Evolutionary conservation across 2,329 filamentous ascomycete genomes (phyloP), one percentile per base, ranked within the genome.

Genomic region (Chaetomiaceae sp.): DNA sequence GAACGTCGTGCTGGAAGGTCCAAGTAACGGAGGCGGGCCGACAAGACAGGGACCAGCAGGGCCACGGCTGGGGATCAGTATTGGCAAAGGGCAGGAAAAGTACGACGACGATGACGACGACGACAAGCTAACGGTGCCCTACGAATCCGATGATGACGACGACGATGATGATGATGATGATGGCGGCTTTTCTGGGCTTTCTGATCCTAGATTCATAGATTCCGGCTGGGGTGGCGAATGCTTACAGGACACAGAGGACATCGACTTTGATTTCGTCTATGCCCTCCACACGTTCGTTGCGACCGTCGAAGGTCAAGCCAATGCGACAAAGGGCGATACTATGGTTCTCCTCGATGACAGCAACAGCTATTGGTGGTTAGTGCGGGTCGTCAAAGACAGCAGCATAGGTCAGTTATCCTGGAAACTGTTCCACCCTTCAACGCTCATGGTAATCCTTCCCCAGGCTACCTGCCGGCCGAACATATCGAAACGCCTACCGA

Each of bases 281-380:
- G 94, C 94, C 25, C 78, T 99, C 54, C 94, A 97, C 69, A 99
- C 92, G 2, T 99, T 99, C 66, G 89, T 96, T 60, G 94, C 94
- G 25, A 97, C 94, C 0, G 94, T 99, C 44, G 94, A 99, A 72
- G 94, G 94, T 25, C 94, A 99, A 72, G 94, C 94, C 58, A 99
- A 97, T 75, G 94, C 94, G 54, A 95, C 90, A 30, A 99, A 99
- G 73, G 94, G 94, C 47, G 94, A 99, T 67, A 97, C 92, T 13
- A 99, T 99, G 94, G 92, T 97, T 49, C 77, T 99, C 59, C 81
- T 99, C 20, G 94, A 99, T 66, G 94, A 99, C 65, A 97, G 90
- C 73, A 99, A 99, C 74, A 97, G 91, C 73, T 99, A 99, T 71
- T 99, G 94, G 94, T 99, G 94, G 94, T 81, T 99, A 56, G 94